Conservation (phyloP, 164 flowering plant species). For the Magnolia sinica region DNA sequence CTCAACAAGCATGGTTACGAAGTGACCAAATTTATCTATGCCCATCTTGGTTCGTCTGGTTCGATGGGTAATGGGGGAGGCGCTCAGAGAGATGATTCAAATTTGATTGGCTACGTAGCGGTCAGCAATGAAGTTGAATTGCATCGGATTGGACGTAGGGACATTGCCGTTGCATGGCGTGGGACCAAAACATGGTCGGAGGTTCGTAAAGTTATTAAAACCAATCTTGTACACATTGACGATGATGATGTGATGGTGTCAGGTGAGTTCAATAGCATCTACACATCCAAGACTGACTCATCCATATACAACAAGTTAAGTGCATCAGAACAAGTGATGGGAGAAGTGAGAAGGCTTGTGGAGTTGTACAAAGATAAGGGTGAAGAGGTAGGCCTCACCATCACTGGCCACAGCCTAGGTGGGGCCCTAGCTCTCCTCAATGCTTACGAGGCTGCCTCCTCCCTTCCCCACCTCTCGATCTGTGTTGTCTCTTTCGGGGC, state of each 20-base stretch:
- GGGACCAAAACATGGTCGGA: slow-evolving; percentile 58
- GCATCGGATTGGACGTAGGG: slow-evolving; percentile 50
- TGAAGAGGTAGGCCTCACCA: slow-evolving; percentile 58
- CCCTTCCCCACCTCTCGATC: slow-evolving; percentile 32
- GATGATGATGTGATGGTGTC: slow-evolving; percentile 42
- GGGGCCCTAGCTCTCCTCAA: too few species aligned
- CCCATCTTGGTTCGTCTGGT: slow-evolving; percentile 43
- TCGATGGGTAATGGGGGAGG: slow-evolving; percentile 45
- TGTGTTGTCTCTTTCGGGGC: slow-evolving; percentile 29
- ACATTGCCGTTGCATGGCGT: slow-evolving; percentile 63
- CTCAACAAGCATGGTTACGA: slow-evolving; percentile 36
- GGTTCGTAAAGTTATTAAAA: slow-evolving; percentile 46
- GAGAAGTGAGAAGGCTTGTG: slow-evolving; percentile 20
- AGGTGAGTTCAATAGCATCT: slow-evolving; percentile 13
- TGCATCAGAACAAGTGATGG: too few species aligned
- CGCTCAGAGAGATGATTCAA: slow-evolving; percentile 54
- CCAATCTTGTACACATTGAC: slow-evolving; percentile 32
- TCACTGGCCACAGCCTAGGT: too few species aligned
- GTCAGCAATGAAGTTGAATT: slow-evolving; percentile 50
- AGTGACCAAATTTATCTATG: slow-evolving; percentile 56
- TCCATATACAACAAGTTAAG: slow-evolving; percentile 44
- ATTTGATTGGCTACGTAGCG: slow-evolving; percentile 76
- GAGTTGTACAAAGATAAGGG: slow-evolving; percentile 28
- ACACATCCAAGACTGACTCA: slow-evolving; percentile 32
- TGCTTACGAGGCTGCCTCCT: slow-evolving; percentile 32